These are phyloP conservation scores for Lobosporangium transversale DNA, from an alignment of 192 early-diverging fungal genomes.

Conservation along the genomic window DNA sequence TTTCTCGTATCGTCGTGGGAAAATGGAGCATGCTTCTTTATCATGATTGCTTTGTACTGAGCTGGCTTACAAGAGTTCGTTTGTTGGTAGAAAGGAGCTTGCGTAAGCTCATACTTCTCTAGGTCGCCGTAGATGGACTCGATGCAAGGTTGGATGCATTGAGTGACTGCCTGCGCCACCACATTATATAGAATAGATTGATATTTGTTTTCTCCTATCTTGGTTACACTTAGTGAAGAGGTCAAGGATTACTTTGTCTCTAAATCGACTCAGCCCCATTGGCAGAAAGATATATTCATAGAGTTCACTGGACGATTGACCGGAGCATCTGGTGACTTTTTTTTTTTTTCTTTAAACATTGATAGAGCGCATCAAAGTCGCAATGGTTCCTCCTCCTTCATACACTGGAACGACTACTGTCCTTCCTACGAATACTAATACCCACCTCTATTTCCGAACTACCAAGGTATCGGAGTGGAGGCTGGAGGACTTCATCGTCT, in stretches of 20 bases:
- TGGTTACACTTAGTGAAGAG: slow-evolving; percentile 27
- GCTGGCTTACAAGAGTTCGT: not conserved
- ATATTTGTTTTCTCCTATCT: slow-evolving; percentile 11
- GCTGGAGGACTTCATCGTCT: slow-evolving; percentile 11
- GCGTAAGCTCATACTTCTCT: not conserved
- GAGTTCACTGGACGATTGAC: slow-evolving; percentile 24
- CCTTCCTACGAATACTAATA: slow-evolving; percentile 6
- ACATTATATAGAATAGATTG: not conserved
- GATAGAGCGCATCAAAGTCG: not conserved
- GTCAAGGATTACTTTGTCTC: slow-evolving; percentile 21
- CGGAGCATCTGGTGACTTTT: not conserved
- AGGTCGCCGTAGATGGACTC: not conserved
- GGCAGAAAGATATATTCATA: slow-evolving; percentile 33
- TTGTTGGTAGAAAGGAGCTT: not conserved
- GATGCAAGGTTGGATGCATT: not conserved
- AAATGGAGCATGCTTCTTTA: not conserved
- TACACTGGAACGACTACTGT: slow-evolving; percentile 1
- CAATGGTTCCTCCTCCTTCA: not conserved
- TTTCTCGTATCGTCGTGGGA: not conserved
- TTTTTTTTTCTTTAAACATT: not conserved
- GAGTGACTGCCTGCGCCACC: not conserved
- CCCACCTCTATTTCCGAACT: slow-evolving; percentile 10
- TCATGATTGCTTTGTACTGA: not conserved
- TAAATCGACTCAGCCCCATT: slow-evolving; percentile 23
- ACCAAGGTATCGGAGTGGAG: slow-evolving; percentile 21